These are phyloP conservation scores for Stramenopiles sp. DNA, from an alignment of 352 stramenopile species.

Conservation along the genomic window DNA sequence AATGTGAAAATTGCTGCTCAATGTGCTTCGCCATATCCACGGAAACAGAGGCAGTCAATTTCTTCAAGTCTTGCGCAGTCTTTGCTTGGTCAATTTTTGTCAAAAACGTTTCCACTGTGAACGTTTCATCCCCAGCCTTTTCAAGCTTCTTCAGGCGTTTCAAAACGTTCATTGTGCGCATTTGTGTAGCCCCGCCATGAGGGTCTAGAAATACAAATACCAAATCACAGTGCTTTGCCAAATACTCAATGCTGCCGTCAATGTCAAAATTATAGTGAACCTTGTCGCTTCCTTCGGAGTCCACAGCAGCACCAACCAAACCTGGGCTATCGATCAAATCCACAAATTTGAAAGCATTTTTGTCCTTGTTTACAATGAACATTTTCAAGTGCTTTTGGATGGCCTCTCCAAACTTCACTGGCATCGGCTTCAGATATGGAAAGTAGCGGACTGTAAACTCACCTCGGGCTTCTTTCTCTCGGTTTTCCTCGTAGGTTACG, in stretches of 20 bases:
- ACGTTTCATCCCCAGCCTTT: conserved; percentile 20
- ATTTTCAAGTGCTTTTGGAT: conserved; percentile 28
- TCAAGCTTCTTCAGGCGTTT: conserved; percentile 33
- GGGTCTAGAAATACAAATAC: conserved; percentile 47
- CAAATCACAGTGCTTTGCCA: conserved; percentile 36
- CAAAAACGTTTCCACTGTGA: conserved; percentile 34
- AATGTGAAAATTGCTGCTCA: conserved; percentile 39
- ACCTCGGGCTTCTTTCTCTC: conserved; percentile 37
- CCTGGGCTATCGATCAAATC: conserved; percentile 48
- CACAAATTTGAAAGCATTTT: conserved; percentile 27
- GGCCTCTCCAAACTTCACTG: conserved; percentile 35
- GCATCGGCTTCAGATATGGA: conserved; percentile 33
- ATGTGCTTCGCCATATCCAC: conserved; percentile 27
- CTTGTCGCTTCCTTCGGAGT: conserved; percentile 22
- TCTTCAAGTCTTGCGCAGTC: conserved; percentile 41
- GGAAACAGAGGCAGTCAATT: conserved; percentile 38
- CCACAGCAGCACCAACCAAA: conserved; percentile 29
- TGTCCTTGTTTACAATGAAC: conserved; percentile 33
- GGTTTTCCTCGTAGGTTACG: conserved; percentile 36
- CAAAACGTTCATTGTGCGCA: conserved; percentile 45
- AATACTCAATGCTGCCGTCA: conserved; percentile 35
- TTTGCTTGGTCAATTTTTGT: conserved; percentile 42
- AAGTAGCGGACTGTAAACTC: conserved; percentile 40
- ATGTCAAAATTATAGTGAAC: conserved; percentile 43
- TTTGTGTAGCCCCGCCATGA: conserved; percentile 39